Conservation (phyloP, 2,329 filamentous ascomycete genomes). For the Talaromyces sp. region DNA sequence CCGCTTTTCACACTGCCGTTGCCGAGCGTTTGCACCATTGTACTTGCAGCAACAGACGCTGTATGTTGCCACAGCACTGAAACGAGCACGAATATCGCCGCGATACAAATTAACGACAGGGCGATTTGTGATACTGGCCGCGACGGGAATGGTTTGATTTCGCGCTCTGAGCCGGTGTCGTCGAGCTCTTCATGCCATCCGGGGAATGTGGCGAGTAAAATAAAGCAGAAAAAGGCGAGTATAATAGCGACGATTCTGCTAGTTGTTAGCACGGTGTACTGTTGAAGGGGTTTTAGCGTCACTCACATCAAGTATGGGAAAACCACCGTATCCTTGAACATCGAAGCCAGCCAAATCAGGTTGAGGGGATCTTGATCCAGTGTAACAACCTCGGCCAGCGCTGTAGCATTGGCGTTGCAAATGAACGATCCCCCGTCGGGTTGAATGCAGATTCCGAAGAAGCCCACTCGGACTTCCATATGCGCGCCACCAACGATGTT, state of each 20-base stretch:
- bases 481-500: conserved; percentile 84
- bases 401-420: conserved; percentile 95
- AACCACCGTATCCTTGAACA: conserved; percentile 97
- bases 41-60: conserved; percentile 88
- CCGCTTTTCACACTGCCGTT: conserved; percentile 84
- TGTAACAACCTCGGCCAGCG: conserved; percentile 80
- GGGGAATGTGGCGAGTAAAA: conserved; percentile 92
- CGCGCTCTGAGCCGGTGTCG: conserved; percentile 73
- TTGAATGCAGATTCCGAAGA: conserved; percentile 96
- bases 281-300: neutral
- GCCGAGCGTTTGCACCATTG: conserved; percentile 87
- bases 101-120: conserved; percentile 80
- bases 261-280: conserved; percentile 14
- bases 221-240: conserved; percentile 91
- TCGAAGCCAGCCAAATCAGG: conserved; percentile 91
- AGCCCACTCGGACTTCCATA: conserved; percentile 88
- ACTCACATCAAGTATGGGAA: conserved; percentile 93
- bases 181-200: conserved; percentile 94
- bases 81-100: conserved; percentile 62
- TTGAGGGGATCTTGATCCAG: conserved; percentile 95
- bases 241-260: conserved; percentile 91
- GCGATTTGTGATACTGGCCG: conserved; percentile 89
- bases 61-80: conserved; percentile 68
- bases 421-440: conserved; percentile 86
- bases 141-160: conserved; percentile 91